Base-by-base conservation (phyloP, 73 alveolate genomes). In the Paramecium biaurelia region DNA sequence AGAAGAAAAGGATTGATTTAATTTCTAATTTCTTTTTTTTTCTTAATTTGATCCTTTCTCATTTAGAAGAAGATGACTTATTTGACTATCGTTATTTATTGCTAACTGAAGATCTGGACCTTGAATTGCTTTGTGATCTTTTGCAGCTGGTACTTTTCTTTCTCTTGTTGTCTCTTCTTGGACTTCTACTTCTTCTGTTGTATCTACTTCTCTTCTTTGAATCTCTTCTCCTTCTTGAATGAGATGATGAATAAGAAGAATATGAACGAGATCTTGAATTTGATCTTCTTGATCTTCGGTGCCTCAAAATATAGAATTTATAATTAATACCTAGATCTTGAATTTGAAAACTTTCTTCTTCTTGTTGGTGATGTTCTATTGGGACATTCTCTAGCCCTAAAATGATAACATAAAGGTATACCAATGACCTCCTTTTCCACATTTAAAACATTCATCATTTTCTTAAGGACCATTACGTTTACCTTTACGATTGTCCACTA, bases 361-460 rank as follows among this genome's bases (percentile, higher is more conserved):
- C 89, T 76, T 0, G 21, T 76, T 37, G 89, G 89, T 7, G 89
- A 76, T 37, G 70, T 10, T 34, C 89, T 1, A 76, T 76, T 76
- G 11, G 63, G 63, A 41, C 89, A 76, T 32, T 76, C 89, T 20
- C 89, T 23, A 76, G 89, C 89, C 89, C 89, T 76, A 32, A 32
- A 18, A 24, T 30, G 15, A 1, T 2, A 37, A 38, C 2, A 76
- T 0, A 24, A 32, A 15, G 15, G 7, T 0, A 38, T 76, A 76
- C 89, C 89, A 76, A 76, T 76, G 89, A 34, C 89, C 89, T 15
- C 70, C 70, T 30, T 76, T 38, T 37, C 89, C 89, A 41, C 89
- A 76, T 14, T 76, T 76, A 20, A 76, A 76, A 10, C 89, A 76
- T 20, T 32, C 70, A 42, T 76, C 89, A 10, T 41, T 21, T 38